These are phyloP conservation scores for Botrytis aclada DNA, from an alignment of 2,329 filamentous ascomycete genomes.

Conservation along the genomic window DNA sequence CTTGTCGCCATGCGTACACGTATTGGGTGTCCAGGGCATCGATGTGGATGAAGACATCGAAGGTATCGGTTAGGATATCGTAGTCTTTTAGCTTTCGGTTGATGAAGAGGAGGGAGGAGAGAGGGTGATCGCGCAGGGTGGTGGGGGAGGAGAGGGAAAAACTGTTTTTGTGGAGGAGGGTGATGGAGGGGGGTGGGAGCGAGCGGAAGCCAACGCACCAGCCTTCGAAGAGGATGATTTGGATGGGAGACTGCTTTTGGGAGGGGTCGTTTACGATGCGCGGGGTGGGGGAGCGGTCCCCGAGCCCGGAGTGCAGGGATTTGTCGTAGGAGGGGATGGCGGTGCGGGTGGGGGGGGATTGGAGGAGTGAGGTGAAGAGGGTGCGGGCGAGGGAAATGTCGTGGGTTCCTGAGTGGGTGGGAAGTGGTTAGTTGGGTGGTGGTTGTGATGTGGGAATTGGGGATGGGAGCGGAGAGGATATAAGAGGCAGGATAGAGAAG, in stretches of 20 bases:
- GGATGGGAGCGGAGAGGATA: background rate
- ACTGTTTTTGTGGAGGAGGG: conserved; percentile 41
- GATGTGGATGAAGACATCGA: conserved; percentile 62
- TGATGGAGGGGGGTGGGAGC: conserved; percentile 46
- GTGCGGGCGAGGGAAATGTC: conserved; percentile 55
- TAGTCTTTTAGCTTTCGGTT: conserved; percentile 58
- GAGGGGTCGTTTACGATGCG: conserved; percentile 40
- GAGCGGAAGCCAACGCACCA: conserved; percentile 70
- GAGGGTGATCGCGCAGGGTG: conserved; percentile 45
- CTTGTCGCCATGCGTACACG: conserved; percentile 65
- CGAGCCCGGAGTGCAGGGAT: conserved; percentile 58
- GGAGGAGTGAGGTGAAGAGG: conserved; percentile 53
- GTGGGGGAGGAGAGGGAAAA: conserved; percentile 32
- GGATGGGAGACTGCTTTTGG: conserved; percentile 30
- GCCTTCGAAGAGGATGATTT: conserved; percentile 66
- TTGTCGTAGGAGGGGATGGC: conserved; percentile 67
- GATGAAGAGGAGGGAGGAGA: conserved; percentile 55
- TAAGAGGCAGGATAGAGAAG: background rate
- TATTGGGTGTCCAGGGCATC: conserved; percentile 60
- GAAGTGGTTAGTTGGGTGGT: conserved; percentile 37
- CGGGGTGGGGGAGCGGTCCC: conserved; percentile 58
- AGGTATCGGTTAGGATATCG: conserved; percentile 54
- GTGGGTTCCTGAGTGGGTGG: conserved; percentile 57
- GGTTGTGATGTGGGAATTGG: too few relatives aligned
- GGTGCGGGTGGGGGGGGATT: conserved; percentile 39